Evolutionary conservation across 2,329 filamentous ascomycete genomes (phyloP).

Genomic region (Pezicula neosporulosa): DNA sequence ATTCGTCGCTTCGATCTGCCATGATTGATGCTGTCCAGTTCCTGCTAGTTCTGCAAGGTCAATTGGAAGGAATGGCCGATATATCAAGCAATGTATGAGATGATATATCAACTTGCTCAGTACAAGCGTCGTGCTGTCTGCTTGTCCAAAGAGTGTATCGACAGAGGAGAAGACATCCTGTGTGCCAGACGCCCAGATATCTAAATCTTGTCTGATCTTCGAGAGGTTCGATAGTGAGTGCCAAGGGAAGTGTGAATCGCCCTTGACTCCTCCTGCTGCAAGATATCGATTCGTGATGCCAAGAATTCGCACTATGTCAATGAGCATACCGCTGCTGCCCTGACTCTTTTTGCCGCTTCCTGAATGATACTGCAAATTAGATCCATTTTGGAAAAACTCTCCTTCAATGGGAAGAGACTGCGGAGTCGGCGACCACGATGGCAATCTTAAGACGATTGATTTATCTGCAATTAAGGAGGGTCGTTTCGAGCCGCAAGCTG

Average conservation of each 20-base stretch:
- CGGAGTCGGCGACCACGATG: slow-evolving; percentile 66
- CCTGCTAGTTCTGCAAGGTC: slow-evolving; percentile 78
- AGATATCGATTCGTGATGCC: slow-evolving; percentile 82
- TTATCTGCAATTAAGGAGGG: slow-evolving; percentile 79
- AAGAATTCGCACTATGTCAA: slow-evolving; percentile 79
- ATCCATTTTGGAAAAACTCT: slow-evolving; percentile 75
- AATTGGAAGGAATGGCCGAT: slow-evolving; percentile 82
- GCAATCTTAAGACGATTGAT: slow-evolving; percentile 70
- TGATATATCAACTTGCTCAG: slow-evolving; percentile 87
- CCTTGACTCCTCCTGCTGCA: slow-evolving; percentile 81
- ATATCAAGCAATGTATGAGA: slow-evolving; percentile 81
- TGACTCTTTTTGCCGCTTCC: slow-evolving; percentile 67
- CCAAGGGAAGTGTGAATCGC: slow-evolving; percentile 89
- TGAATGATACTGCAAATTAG: slow-evolving; percentile 72
- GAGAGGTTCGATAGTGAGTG: slow-evolving; percentile 81
- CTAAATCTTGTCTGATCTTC: slow-evolving; percentile 80
- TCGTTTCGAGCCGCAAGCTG: slow-evolving; percentile 75
- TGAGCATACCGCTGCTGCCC: slow-evolving; percentile 75
- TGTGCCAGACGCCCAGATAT: slow-evolving; percentile 80
- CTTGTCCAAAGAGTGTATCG: slow-evolving; percentile 70
- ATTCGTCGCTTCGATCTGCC: slow-evolving; percentile 90
- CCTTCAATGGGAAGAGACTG: slow-evolving; percentile 65
- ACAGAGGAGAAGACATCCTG: slow-evolving; percentile 76
- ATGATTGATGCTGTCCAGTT: slow-evolving; percentile 81
- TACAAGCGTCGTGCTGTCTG: slow-evolving; percentile 74